Base-by-base conservation (phyloP, 225 moss, liverwort and hornwort genomes). In the Rhytidiadelphus loreus region DNA sequence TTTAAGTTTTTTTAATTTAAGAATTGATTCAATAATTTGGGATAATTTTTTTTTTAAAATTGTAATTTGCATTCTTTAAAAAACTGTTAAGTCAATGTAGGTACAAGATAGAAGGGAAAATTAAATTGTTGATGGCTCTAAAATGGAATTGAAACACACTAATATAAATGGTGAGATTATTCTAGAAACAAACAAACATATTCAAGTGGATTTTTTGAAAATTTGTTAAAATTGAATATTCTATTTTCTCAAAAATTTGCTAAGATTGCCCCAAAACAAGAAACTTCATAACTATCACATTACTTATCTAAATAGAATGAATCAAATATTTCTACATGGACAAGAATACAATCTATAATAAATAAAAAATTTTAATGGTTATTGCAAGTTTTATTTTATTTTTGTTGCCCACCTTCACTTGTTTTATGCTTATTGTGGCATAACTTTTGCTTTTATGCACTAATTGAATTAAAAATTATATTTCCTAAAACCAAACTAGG, bases 381-480 rank as follows among this genome's bases (percentile, higher is more conserved):
- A n/a, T n/a, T n/a, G n/a, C n/a, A n/a, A n/a, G n/a, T 52, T 18
- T 64, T 18, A 9, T 18, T 64, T 8, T 33, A 20, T 20, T 19
- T 20, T 65, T 5, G 8, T 3, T 37, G 1, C 3, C 1, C 1
- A 0, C 3, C 35, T 6, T 11, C 1, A 0, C 65, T 2, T 19
- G 0, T 20, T 68, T 68, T n/a, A 2, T 5, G 4, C 12, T 68
- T 22, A n/a, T 7, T n/a, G 11, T 22, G 1, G 41, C 14, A 8
- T 39, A 69, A 24, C 0, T 17, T 14, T 39, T 23, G 2, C 2
- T 69, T 12, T 13, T 0, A 9, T 0, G 6, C 1, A 23, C 7
- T 2, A 3, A 68, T 4, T n/a, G 8, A 69, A 69, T 12, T 66
- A 69, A 39, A 39, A 23, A 13, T 13, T 13, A 69, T 39, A 39